These are phyloP conservation scores for Gyromitra esculenta DNA, from an alignment of 2,329 filamentous ascomycete species.

Conservation along the genomic window DNA sequence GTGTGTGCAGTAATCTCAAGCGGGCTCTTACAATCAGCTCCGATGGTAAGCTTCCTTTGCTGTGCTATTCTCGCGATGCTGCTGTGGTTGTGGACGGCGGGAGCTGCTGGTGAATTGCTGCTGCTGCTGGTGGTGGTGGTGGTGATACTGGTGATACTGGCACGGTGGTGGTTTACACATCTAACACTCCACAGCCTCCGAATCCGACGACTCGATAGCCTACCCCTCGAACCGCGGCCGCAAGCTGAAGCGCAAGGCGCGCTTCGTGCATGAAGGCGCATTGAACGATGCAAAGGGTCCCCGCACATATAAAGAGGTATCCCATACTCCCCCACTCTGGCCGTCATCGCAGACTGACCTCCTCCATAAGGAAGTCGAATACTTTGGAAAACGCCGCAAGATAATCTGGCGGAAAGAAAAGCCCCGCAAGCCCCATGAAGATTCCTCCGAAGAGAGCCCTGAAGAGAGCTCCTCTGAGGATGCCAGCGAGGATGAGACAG, in stretches of 20 bases:
- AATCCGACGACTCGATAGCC: conserved; percentile 76
- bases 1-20: conserved; percentile 56
- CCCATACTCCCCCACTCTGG: not conserved
- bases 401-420: conserved; percentile 72
- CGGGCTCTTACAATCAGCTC: conserved; percentile 53
- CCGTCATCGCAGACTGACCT: not conserved
- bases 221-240: conserved; percentile 78
- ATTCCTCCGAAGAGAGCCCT: conserved; percentile 51
- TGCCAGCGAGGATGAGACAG: conserved; percentile 69
- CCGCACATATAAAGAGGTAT: conserved; percentile 76
- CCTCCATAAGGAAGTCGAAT: conserved; percentile 70
- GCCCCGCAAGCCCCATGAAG: conserved; percentile 45
- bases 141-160: conserved; percentile 11
- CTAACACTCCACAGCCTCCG: conserved; percentile 69
- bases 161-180: not conserved
- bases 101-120: not conserved
- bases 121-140: not conserved
- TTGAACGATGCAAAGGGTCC: conserved; percentile 73
- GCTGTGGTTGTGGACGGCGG: no score
- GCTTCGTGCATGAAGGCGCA: conserved; percentile 75
- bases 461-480: conserved; percentile 54
- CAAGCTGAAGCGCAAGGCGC: conserved; percentile 79
- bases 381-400: conserved; percentile 75
- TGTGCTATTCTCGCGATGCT: not conserved
- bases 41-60: conserved; percentile 29